These are phyloP conservation scores for Polyporus tsugae DNA, from an alignment of 1,284 basidiomycete genomes.

Conservation along the genomic window DNA sequence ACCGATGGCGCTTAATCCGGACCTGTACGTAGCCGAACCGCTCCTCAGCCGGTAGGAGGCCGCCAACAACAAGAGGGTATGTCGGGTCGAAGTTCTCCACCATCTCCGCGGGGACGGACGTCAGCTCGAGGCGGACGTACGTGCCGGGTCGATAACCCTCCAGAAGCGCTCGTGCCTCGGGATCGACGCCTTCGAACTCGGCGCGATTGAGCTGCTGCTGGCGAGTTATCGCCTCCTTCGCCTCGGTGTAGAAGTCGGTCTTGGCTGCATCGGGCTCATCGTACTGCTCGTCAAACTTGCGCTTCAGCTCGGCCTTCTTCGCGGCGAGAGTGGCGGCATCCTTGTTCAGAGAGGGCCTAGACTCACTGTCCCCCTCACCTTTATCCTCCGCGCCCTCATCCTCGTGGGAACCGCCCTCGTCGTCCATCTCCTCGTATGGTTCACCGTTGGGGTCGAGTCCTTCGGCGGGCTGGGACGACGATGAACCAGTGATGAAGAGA, in stretches of 20 bases:
- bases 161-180: constrained; percentile 82
- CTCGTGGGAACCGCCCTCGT: constrained; percentile 48
- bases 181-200: constrained; percentile 87
- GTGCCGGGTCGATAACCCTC: constrained; percentile 92
- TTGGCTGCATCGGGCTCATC: constrained; percentile 86
- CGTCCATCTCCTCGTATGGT: constrained; percentile 44
- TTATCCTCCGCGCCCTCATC: constrained; percentile 51
- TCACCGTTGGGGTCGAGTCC: constrained; percentile 44
- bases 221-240: constrained; percentile 91
- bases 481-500: constrained; percentile 89
- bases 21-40: constrained; percentile 95
- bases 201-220: constrained; percentile 88
- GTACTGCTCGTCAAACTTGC: constrained; percentile 97
- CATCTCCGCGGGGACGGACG: constrained; percentile 89
- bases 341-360: constrained; percentile 19
- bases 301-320: constrained; percentile 93
- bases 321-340: constrained; percentile 69
- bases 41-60: constrained; percentile 92
- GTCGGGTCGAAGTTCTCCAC: constrained; percentile 93
- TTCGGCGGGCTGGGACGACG: constrained; percentile 21
- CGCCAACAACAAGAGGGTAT: constrained; percentile 93
- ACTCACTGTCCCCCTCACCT: constrained; percentile 48
- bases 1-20: constrained; percentile 95
- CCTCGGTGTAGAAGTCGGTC: constrained; percentile 89
- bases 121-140: constrained; percentile 95